phyloP scores from a whole-genome alignment of 768 basidiomycete genomes.

The Xerocomellus amylosporus region DNA sequence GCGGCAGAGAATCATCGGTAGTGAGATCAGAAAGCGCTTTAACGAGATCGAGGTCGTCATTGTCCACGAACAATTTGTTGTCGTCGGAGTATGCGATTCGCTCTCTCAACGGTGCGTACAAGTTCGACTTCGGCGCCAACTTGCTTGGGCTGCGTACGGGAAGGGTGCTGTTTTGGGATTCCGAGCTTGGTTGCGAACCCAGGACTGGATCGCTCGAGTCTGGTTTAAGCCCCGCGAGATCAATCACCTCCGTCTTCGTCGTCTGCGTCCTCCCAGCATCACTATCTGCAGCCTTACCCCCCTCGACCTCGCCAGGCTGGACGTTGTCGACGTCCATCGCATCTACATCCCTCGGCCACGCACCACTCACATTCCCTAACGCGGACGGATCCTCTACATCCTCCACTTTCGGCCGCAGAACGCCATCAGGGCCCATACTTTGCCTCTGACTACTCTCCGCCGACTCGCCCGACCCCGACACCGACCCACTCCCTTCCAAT shows the following conservation, averaged over 20 bases:
- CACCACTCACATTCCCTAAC: slow-evolving; percentile 25
- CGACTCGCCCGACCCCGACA: slow-evolving; percentile 30
- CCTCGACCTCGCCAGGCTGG: slow-evolving; percentile 26
- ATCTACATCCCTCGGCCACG: slow-evolving; percentile 20
- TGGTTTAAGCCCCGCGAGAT: slow-evolving; percentile 45
- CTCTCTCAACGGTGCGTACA: slow-evolving; percentile 59
- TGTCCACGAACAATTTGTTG: slow-evolving; percentile 51
- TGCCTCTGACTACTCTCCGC: slow-evolving; percentile 37
- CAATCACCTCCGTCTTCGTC: slow-evolving; percentile 27
- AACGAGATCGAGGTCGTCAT: slow-evolving; percentile 50
- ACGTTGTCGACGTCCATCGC: slow-evolving; percentile 37
- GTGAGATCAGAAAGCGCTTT: slow-evolving; percentile 45
- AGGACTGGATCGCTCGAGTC: slow-evolving; percentile 57
- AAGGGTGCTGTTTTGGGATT: slow-evolving; percentile 28
- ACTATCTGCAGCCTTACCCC: slow-evolving; percentile 9
- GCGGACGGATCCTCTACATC: slow-evolving; percentile 58
- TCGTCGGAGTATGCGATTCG: slow-evolving; percentile 47
- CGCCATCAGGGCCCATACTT: slow-evolving; percentile 25
- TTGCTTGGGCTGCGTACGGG: slow-evolving; percentile 32
- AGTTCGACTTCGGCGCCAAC: slow-evolving; percentile 39
- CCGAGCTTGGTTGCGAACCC: slow-evolving; percentile 40
- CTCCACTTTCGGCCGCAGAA: slow-evolving; percentile 46
- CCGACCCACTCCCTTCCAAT: slow-evolving; percentile 38
- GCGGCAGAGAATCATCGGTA: slow-evolving; percentile 21
- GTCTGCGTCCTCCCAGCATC: slow-evolving; percentile 18